phyloP scores from a whole-genome alignment of 768 basidiomycete species.

The Tephrocybe rancida region DNA sequence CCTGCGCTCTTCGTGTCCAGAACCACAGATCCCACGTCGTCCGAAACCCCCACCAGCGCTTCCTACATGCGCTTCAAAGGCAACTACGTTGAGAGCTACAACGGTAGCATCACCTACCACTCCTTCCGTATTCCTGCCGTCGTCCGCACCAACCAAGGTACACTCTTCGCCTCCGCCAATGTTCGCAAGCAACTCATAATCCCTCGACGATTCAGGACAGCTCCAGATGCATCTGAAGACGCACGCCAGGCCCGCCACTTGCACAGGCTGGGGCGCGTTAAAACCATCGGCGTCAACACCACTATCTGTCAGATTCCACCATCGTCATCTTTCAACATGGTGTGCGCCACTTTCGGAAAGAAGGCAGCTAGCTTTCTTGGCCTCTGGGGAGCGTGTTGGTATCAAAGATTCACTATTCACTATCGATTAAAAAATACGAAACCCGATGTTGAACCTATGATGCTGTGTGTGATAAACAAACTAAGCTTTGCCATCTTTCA shows the following conservation, averaged over 20 bases:
- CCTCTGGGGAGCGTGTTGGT: constrained; percentile 13
- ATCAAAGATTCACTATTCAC: constrained; percentile 7
- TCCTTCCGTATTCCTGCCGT: neutral
- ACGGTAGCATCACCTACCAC: constrained; percentile 1
- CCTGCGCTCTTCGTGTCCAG: neutral
- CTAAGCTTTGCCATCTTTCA: too few species aligned
- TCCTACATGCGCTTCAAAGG: neutral
- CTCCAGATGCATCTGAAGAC: too few species aligned
- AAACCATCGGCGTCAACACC: too few species aligned
- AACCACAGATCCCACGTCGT: neutral
- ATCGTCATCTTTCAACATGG: neutral
- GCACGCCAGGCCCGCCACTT: too few species aligned
- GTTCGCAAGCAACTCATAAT: neutral
- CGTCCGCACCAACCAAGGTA: neutral
- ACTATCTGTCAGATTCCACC: neutral
- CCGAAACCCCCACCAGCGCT: neutral
- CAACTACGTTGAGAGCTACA: neutral
- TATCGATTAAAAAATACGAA: too few species aligned
- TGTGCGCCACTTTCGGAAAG: neutral
- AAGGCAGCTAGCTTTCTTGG: too few species aligned
- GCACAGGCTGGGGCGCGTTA: too few species aligned
- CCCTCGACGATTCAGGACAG: too few species aligned
- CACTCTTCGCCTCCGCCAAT: neutral
- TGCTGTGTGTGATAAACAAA: too few species aligned
- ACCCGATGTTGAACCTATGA: too few species aligned